phyloP scores from a whole-genome alignment of 306 rosid genomes.

The Malus sieversii region DNA sequence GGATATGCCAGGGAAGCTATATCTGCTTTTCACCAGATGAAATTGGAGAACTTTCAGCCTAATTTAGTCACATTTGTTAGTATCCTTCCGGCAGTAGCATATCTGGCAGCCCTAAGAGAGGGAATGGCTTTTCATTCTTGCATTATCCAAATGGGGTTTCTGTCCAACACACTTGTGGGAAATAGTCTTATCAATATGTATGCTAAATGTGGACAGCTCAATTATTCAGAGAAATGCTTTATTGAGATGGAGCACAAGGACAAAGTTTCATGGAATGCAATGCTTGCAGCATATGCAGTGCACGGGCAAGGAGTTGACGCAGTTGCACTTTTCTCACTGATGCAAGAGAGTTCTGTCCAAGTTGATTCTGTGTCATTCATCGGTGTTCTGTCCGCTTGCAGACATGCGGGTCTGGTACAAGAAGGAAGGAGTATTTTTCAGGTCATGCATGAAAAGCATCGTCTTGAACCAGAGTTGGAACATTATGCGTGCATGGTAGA shows the following conservation, averaged over 20 bases:
- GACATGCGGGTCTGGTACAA: slow-evolving; percentile 59
- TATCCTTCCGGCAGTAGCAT: slow-evolving; percentile 54
- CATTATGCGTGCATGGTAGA: slow-evolving; percentile 77
- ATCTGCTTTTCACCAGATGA: slow-evolving; percentile 41
- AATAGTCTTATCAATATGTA: slow-evolving; percentile 62
- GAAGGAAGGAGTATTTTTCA: slow-evolving; percentile 45
- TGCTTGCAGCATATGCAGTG: slow-evolving; percentile 63
- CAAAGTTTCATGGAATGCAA: slow-evolving; percentile 55
- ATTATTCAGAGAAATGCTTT: slow-evolving; percentile 53
- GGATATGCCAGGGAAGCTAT: slow-evolving; percentile 40
- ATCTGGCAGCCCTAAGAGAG: slow-evolving; percentile 38
- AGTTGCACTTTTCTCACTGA: slow-evolving; percentile 40
- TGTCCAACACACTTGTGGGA: slow-evolving; percentile 30
- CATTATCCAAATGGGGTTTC: slow-evolving; percentile 52
- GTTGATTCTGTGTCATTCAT: slow-evolving; percentile 55
- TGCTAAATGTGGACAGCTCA: slow-evolving; percentile 59
- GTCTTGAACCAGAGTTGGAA: slow-evolving; percentile 45
- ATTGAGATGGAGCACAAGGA: slow-evolving; percentile 52
- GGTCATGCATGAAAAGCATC: slow-evolving; percentile 42
- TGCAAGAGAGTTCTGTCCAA: slow-evolving; percentile 38
- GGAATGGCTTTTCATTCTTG: slow-evolving; percentile 60
- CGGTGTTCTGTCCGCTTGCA: slow-evolving; percentile 60
- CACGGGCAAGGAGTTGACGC: slow-evolving; percentile 56
- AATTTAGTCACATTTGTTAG: slow-evolving; percentile 46
- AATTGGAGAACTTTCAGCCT: slow-evolving; percentile 38